Evolutionary conservation across 2,329 filamentous ascomycete species (phyloP).

Genomic region (Monosporascus sp.): DNA sequence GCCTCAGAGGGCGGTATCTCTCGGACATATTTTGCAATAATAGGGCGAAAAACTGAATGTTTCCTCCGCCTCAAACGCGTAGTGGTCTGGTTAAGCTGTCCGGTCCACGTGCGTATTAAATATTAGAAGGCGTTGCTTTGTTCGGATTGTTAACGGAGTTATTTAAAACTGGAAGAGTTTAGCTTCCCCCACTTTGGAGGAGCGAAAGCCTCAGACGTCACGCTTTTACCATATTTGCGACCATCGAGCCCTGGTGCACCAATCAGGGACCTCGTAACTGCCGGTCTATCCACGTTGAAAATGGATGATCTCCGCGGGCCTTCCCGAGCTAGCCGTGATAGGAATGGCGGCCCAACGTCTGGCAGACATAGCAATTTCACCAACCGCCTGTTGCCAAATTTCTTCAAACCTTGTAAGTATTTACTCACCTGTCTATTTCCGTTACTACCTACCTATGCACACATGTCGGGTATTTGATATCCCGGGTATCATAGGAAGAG

Average conservation of each 20-base stretch:
- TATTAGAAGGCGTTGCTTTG: no score
- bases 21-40: no score
- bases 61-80: no score
- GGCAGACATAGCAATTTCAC: not conserved
- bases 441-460: not conserved
- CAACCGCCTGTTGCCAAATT: not conserved
- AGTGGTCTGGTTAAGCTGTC: no score
- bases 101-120: no score
- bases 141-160: not conserved
- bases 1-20: no score
- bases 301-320: not conserved
- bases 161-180: not conserved
- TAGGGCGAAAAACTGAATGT: no score
- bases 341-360: not conserved
- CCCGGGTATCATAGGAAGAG: not conserved
- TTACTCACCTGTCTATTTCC: not conserved
- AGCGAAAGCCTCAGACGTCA: not conserved
- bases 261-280: not conserved
- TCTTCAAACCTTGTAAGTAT: not conserved
- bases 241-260: not conserved
- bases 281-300: not conserved
- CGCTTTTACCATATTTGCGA: not conserved
- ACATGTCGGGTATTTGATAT: not conserved
- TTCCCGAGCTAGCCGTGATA: not conserved
- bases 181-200: not conserved